Evolutionary conservation across 2,329 filamentous ascomycete species (phyloP), one percentile per base, ranked within the genome.

Genomic region (Neobulgaria alba): DNA sequence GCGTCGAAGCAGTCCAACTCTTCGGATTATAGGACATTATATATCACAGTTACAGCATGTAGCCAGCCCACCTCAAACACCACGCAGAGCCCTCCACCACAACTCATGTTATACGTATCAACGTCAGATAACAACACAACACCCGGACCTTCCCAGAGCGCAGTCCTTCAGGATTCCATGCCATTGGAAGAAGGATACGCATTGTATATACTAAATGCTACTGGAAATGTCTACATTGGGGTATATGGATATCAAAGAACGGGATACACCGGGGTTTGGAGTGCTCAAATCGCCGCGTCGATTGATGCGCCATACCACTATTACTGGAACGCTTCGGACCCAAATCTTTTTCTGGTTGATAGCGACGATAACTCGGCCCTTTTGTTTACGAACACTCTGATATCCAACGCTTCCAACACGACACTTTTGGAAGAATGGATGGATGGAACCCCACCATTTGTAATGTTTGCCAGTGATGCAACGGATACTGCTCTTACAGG

Each of bases 41-140:
- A 83, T 61, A 72, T 98, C 39, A 88, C 88, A 2, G 78, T 88
- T 32, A 96, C 88, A 51, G 89, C 85, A 1, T 98, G 92, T 61
- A 63, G 76, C 18, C 87, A 93, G 54, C 92, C 90, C 10, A 35
- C 39, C 10, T 42, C 51, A n/a, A 48, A 51, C 7, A 51, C 43
- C 5, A 53, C 43, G 26, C 42, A 38, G n/a, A 42, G 36, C 8
- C 60, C 66, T 1, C 74, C 84, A 10, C 82, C 84, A 1, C 88
- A 94, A 54, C 72, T 96, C 37, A 74, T 75, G 10, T 65, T 96
- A 8, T 94, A 83, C 55, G 68, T 95, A 35, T 93, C 88, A 3
- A 77, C 67, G 14, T 76, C 77, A 3, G 56, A 67, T 2, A 65
- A 68, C 10, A 84, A 88, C 54, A 70, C 75, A 37, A 68, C 72